Conservation (phyloP, 2,329 filamentous ascomycete species). For the Conoideocrella luteorostrata region DNA sequence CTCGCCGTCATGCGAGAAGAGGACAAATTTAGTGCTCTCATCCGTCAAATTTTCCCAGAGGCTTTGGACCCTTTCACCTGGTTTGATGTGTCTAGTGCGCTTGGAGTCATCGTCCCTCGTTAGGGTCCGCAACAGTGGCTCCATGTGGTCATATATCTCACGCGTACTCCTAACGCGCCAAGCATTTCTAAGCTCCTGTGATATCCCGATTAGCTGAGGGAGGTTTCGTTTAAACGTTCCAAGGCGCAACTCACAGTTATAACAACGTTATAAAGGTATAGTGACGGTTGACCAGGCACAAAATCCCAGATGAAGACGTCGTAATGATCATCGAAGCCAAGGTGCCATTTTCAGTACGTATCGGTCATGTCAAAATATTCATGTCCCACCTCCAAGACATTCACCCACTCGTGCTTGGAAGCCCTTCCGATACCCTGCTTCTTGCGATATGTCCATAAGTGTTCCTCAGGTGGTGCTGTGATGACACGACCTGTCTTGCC, state of each 20-base stretch:
- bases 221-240: accelerated
- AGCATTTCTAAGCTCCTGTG: conserved; percentile 19
- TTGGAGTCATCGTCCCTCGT: conserved; percentile 17
- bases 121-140: conserved; percentile 15
- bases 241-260: conserved; percentile 10
- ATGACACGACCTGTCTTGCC: conserved; percentile 23
- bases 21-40: conserved; percentile 12
- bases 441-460: conserved; percentile 20
- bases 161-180: conserved; percentile 17
- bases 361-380: conserved; percentile 19
- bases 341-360: conserved; percentile 18
- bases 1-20: conserved; percentile 10
- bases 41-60: conserved; percentile 19
- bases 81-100: conserved; percentile 18
- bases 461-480: conserved; percentile 17
- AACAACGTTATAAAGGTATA: conserved; percentile 15
- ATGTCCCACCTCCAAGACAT: conserved; percentile 17
- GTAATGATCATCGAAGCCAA: conserved; percentile 22
- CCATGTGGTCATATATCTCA: conserved; percentile 18
- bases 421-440: conserved; percentile 20
- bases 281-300: conserved; percentile 12
- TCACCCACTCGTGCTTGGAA: conserved; percentile 20
- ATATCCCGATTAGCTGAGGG: neutral
- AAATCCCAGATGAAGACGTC: conserved; percentile 24
- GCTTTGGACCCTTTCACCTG: conserved; percentile 16